Conservation (phyloP, 1,139 yeast species). For the Geotrichum restrictum region DNA sequence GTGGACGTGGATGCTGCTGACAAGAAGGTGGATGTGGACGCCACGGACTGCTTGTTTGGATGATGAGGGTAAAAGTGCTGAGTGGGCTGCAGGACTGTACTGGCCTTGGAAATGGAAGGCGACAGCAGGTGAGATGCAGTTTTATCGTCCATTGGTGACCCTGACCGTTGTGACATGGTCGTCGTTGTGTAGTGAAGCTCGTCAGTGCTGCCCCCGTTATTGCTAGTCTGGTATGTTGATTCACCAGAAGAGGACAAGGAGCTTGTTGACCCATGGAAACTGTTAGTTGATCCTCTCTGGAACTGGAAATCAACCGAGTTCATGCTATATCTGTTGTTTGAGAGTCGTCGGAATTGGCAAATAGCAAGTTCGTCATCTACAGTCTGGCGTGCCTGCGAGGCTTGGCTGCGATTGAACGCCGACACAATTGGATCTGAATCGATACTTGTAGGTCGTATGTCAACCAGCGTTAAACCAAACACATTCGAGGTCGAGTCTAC, state of each 20-base stretch:
- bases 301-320: neutral
- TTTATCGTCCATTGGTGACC: neutral
- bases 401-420: slow-evolving; percentile 1
- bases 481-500: slow-evolving; percentile 32
- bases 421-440: slow-evolving; percentile 14
- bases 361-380: slow-evolving; percentile 6
- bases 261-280: neutral
- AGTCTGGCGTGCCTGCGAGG: neutral
- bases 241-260: neutral
- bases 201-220: neutral
- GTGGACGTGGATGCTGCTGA: no score
- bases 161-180: neutral
- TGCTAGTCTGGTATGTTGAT: neutral
- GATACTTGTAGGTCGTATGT: neutral
- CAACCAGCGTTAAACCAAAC: slow-evolving; percentile 16
- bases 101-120: no score
- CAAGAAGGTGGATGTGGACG: no score
- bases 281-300: neutral
- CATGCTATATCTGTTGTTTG: neutral
- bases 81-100: no score
- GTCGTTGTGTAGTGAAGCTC: neutral
- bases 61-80: no score
- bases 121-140: no score
- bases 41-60: no score
- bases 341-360: neutral